phyloP scores from a whole-genome alignment of 1,284 basidiomycete species.

The Cryptococcus neoformans region DNA sequence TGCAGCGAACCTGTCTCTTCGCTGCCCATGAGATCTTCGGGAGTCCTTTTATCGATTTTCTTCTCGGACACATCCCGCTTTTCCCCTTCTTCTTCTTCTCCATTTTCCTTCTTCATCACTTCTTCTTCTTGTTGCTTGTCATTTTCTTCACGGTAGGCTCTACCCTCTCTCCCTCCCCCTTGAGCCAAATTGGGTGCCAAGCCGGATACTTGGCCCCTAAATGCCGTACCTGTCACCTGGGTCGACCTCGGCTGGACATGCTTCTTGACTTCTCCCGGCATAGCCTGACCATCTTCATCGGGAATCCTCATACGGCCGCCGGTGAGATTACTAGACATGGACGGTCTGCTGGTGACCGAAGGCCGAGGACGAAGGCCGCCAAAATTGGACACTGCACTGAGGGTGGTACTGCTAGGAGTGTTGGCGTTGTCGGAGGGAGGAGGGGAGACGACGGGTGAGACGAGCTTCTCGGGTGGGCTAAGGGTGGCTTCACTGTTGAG shows the following conservation, averaged over 20 bases:
- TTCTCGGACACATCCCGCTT: background rate
- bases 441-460: constrained; percentile 22
- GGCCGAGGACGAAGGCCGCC: constrained; percentile 1
- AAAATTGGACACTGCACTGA: background rate
- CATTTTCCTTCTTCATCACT: background rate
- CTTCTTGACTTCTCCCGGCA: background rate
- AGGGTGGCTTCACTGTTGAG: constrained; percentile 20
- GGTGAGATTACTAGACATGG: constrained; percentile 39
- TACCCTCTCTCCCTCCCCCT: background rate
- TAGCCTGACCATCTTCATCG: background rate
- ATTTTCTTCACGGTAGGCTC: constrained; percentile 16
- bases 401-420: background rate
- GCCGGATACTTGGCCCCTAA: constrained; percentile 21
- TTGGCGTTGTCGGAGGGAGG: constrained; percentile 3
- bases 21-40: constrained; percentile 23
- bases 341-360: constrained; percentile 9
- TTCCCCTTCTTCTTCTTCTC: background rate
- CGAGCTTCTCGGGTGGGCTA: constrained; percentile 12
- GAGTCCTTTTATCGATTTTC: background rate
- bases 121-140: background rate
- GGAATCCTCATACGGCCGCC: constrained; percentile 26
- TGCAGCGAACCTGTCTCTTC: constrained; percentile 9
- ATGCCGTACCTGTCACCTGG: constrained; percentile 49
- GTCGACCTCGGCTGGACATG: constrained; percentile 41
- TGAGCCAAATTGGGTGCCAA: constrained; percentile 5